Evolutionary conservation across 2,329 filamentous ascomycete genomes (phyloP), one percentile per base, ranked within the genome.

Genomic region (Lasiodiplodia hormozganensis): DNA sequence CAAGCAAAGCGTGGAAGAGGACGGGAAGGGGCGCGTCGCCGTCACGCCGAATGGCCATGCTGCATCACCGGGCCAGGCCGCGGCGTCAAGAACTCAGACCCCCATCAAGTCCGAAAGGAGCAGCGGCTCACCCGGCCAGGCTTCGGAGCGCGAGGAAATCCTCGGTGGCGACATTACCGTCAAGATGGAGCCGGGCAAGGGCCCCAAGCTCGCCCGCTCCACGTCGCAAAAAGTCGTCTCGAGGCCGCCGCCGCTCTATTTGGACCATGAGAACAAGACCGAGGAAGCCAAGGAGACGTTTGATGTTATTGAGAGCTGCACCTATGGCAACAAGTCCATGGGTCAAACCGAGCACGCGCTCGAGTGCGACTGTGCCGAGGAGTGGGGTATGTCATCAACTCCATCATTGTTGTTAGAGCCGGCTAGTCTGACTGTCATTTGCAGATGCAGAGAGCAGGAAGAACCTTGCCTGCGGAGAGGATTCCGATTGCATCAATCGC

Each of bases 401-500:
- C 57, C 65, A 34, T 56, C 47, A 66, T 47, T 62, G 23, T 54
- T 43, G 68, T 49, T 71, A 52, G 69, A 70, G 69, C 69, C 53
- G 54, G 40, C 38, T 38, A 10, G 69, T 71, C 81, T 83, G 73
- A 83, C 43, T 76, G 65, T 64, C 62, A 28, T 60, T 56, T 69
- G 53, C 74, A 88, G 87, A 89, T 76, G 54, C 83, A 64, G 75
- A 81, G 21, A 80, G 81, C 28, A 81, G 82, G 70, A 80, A 76
- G 68, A 99, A 99, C 79, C 82, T 90, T 81, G 94, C 96, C 62
- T 99, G 96, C 79, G 95, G 93, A 72, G 94, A 97, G 75, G 93
- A 97, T 80, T 97, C 94, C 18, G 95, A 98, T 80, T 99, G 96
- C 82, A 99, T 99, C 85, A 99, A 99, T 80, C 92, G 96, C 75